Percentiles rank a stretch among this genome's conserved stretches.
phyloP scores from a whole-genome alignment of 306 rosid genomes.

The Prunus padus region DNA sequence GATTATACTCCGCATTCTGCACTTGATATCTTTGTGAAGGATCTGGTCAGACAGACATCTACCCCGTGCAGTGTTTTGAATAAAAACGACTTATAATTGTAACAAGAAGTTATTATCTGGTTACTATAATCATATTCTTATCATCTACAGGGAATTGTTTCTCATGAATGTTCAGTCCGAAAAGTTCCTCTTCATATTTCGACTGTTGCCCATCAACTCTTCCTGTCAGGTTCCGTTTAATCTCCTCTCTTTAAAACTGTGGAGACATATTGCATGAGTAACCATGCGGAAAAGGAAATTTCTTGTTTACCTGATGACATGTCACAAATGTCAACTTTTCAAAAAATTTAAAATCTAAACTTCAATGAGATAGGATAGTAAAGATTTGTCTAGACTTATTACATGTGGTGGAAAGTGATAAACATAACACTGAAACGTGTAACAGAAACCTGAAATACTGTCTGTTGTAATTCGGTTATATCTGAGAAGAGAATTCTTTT shows the following conservation, averaged over 20 bases:
- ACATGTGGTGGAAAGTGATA: background rate
- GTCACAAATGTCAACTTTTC: background rate
- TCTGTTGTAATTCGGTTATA: background rate
- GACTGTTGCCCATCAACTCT: constrained; percentile 74
- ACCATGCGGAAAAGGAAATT: background rate
- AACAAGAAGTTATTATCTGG: constrained; percentile 12
- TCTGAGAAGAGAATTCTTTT: background rate
- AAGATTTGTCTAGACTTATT: background rate
- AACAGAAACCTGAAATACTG: background rate
- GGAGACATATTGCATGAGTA: background rate
- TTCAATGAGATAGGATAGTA: background rate
- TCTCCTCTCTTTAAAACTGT: constrained; percentile 21
- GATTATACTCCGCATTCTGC: constrained; percentile 95
- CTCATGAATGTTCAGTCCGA: constrained; percentile 68
- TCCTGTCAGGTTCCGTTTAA: constrained; percentile 64
- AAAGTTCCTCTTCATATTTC: constrained; percentile 84
- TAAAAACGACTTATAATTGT: constrained; percentile 14
- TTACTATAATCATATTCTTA: constrained; percentile 21
- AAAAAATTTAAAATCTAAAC: background rate
- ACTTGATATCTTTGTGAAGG: constrained; percentile 94
- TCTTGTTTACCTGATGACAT: background rate
- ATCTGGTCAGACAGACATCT: constrained; percentile 59
- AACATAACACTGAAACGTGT: background rate
- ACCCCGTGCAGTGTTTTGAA: constrained; percentile 18
- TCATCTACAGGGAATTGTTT: constrained; percentile 75